A percentile compares a stretch with the other conserved stretches of the same genome.
Evolutionary conservation across 495 filamentous ascomycete species (phyloP).

Genomic region (Glonium stellatum): DNA sequence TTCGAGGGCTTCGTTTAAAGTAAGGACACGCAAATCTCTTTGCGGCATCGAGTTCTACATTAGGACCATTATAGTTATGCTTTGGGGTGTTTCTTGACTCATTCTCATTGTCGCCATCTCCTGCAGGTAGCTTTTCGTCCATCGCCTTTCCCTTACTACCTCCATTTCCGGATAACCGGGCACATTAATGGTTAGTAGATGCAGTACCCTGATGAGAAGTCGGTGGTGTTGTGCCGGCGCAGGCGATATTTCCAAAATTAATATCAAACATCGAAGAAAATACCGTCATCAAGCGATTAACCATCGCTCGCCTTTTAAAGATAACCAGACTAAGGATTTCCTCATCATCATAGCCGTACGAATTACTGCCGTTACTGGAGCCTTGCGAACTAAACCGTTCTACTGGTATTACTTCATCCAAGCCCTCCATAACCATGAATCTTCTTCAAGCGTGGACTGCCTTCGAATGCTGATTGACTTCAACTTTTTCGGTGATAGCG

Average conservation of each 20-base stretch:
- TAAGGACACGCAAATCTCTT: conserved; percentile 12
- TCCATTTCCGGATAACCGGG: neutral
- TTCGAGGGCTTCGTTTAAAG: conserved; percentile 6
- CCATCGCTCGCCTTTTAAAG: neutral
- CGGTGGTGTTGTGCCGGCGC: neutral
- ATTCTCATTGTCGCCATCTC: neutral
- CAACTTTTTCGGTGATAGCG: too few species aligned
- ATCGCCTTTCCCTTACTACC: neutral
- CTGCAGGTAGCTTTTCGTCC: neutral
- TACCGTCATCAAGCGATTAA: neutral
- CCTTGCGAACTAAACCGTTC: neutral
- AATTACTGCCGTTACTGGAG: neutral
- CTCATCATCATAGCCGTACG: neutral
- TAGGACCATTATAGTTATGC: neutral
- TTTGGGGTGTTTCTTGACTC: neutral
- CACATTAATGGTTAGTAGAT: neutral
- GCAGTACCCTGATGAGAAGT: neutral
- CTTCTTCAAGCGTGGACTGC: too few species aligned
- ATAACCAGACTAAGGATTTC: neutral
- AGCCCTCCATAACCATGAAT: too few species aligned
- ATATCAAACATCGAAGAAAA: neutral
- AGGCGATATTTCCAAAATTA: neutral
- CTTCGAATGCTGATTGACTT: too few species aligned
- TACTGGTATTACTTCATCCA: too few species aligned
- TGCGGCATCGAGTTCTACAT: neutral